Evolutionary conservation across 371 early-diverging fungal species (phyloP), one percentile per base, ranked within the genome.

Genomic region (Dichotomocladium elegans): DNA sequence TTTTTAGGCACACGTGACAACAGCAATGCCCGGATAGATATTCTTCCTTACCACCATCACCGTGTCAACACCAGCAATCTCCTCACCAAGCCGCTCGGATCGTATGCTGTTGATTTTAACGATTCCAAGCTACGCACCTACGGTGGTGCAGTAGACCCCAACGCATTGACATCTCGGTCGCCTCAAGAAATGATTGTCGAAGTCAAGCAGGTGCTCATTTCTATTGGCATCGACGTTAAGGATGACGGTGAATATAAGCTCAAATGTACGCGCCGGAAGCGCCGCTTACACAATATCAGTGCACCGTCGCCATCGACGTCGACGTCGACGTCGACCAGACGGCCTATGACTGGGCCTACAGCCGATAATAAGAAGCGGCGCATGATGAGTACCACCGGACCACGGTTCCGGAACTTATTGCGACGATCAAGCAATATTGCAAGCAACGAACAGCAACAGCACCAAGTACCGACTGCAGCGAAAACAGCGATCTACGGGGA

Each of bases 401-500:
- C 66, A n/a, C 60, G 56, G 3, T 56, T 68, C 50, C 66, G 68
- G 8, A 68, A 54, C 25, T 29, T 76, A 14, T 53, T 76, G 22
- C 68, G 77, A 37, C 47, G 69, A 29, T n/a, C 72, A 1, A 72
- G 66, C 41, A 47, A 47, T 11, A 21, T 56, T 14, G 40, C 48
- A 24, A 35, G 11, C 30, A 8, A 26, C 26, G 8, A 25, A 26
- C 19, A 44, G 34, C 40, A 30, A 15, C 49, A 41, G 8, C 24
- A 12, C 21, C 35, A 21, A 53, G 27, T 10, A 48, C 31, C 21
- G 21, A 27, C 26, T 34, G 9, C 10, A 9, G 24, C 3, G 40
- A 41, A 24, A 22, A 19, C 15, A 21, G 35, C 25, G 34, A 88
- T 93, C 51, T 98, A 99, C 63, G 99, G 99, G 33, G 92, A 98